Evolutionary conservation across 1,284 basidiomycete genomes (phyloP), one percentile per base, ranked within the genome.

Genomic region (Ganoderma multipileum): DNA sequence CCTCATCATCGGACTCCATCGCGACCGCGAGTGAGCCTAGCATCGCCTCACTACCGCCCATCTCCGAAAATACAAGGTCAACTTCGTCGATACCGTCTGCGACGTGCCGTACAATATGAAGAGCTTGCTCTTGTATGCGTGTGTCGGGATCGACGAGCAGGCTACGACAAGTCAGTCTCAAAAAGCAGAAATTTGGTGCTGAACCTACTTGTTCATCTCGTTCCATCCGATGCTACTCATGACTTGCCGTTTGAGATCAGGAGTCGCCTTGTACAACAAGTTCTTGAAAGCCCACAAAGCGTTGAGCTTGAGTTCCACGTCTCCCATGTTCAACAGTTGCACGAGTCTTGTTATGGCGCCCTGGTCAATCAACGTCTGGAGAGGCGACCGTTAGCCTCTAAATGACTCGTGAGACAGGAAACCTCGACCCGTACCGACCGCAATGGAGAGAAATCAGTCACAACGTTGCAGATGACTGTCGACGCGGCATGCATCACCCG

Each of bases 281-380:
- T 96, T 96, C 79, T 94, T 95, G 61, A 95, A 80, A 0, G 91
- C 90, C 94, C 95, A 96, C 14, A 96, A 77, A 0, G 91, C 89
- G 71, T 90, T 94, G 54, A 91, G 77, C 14, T 87, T 82, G 11
- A 96, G 81, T 0, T 84, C 83, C 16, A 85, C 81, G 71, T 94
- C 89, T 0, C 83, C 82, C 2, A 82, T 83, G 26, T 81, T 75
- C 1, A 89, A 80, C 3, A 95, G 80, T 54, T 86, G 81, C 38
- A 90, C 86, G 4, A 96, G 81, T 1, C 92, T 81, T 1, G 84
- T 80, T 59, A 96, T 82, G 0, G 92, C 82, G 0, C 91, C 92
- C 67, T 89, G 82, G 33, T 88, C 85, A 18, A 95, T 78, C 66
- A 92, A 82, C 8, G 82, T 83, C 90, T 90, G 73, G n/a, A 58